Conservation (phyloP, 2,329 filamentous ascomycete genomes). For the Monascus ruber region DNA sequence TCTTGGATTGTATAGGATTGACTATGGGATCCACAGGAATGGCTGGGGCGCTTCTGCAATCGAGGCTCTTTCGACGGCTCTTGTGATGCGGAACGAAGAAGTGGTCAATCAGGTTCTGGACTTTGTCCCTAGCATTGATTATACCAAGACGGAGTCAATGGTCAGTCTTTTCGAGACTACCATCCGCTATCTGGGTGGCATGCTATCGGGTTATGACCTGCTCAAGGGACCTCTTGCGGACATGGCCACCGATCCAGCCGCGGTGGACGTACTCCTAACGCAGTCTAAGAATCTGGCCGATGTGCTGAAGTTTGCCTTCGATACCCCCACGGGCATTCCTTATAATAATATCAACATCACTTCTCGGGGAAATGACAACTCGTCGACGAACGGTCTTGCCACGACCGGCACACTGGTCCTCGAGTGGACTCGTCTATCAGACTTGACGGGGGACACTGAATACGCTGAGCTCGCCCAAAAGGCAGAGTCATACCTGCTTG, state of each 20-base stretch:
- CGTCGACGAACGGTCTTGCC: constrained; percentile 58
- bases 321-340: constrained; percentile 64
- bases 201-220: constrained; percentile 60
- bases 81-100: constrained; percentile 59
- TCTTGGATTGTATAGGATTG: too few relatives aligned
- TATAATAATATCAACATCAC: constrained; percentile 56
- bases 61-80: constrained; percentile 67
- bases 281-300: constrained; percentile 62
- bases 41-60: constrained; percentile 76
- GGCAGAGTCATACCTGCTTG: constrained; percentile 58
- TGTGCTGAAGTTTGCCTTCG: constrained; percentile 63
- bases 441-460: constrained; percentile 55
- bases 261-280: constrained; percentile 49
- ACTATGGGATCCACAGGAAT: constrained; percentile 42
- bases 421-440: constrained; percentile 73
- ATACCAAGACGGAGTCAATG: constrained; percentile 44
- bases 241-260: constrained; percentile 36
- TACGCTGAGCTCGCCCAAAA: constrained; percentile 58
- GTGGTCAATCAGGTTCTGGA: constrained; percentile 61
- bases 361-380: constrained; percentile 39
- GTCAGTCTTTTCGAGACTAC: constrained; percentile 84
- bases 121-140: constrained; percentile 61
- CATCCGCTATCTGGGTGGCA: constrained; percentile 73
- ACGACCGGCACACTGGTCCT: constrained; percentile 67
- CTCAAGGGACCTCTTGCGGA: constrained; percentile 53